Evolutionary conservation across 2,329 filamentous ascomycete genomes (phyloP).

Genomic region (Stagonosporopsis cucurbitacearum): DNA sequence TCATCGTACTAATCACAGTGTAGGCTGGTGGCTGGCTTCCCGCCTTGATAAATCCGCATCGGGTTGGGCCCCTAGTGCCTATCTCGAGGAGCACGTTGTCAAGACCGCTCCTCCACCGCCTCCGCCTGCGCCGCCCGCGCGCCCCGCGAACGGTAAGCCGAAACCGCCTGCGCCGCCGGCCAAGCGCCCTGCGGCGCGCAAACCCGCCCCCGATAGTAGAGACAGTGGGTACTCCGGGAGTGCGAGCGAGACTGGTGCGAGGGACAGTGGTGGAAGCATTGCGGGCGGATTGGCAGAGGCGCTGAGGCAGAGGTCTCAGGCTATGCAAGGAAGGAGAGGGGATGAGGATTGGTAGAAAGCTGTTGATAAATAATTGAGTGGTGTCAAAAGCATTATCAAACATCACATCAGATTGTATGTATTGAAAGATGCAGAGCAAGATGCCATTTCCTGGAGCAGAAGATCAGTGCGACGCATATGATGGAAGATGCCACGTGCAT

Average conservation of each 20-base stretch:
- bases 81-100: conserved; percentile 80
- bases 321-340: conserved; percentile 53
- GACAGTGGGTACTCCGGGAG: conserved; percentile 63
- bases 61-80: conserved; percentile 93
- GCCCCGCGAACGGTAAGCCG: conserved; percentile 73
- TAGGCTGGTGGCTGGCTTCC: conserved; percentile 97
- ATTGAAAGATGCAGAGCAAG: neutral
- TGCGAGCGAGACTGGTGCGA: conserved; percentile 47
- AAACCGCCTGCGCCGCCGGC: conserved; percentile 78
- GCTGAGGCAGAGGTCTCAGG: conserved; percentile 56
- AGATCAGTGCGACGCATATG: neutral
- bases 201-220: conserved; percentile 72
- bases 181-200: conserved; percentile 78
- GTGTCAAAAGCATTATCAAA: neutral
- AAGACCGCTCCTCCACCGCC: conserved; percentile 62
- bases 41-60: conserved; percentile 71
- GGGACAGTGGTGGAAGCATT: conserved; percentile 52
- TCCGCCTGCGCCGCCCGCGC: conserved; percentile 56
- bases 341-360: conserved; percentile 45
- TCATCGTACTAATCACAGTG: conserved; percentile 26
- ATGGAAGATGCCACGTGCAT: too few relatives aligned
- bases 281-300: conserved; percentile 60
- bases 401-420: neutral
- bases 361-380: neutral
- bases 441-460: neutral